These are phyloP conservation scores for Paecilomyces fulvus DNA, from an alignment of 2,329 filamentous ascomycete species.

Conservation along the genomic window DNA sequence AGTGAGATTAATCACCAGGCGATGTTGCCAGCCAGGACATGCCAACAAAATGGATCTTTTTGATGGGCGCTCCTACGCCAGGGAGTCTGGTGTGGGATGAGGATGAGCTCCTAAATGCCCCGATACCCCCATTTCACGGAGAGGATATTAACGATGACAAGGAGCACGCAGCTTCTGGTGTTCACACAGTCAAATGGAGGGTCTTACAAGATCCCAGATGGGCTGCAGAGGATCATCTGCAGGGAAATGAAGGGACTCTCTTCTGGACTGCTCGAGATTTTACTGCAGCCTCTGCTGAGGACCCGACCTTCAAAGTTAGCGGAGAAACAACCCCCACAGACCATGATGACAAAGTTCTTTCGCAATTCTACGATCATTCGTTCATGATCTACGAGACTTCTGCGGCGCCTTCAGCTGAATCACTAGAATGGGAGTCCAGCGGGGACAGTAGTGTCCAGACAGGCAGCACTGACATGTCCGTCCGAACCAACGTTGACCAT, in stretches of 20 bases:
- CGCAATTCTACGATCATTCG: slow-evolving; percentile 71
- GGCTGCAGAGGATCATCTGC: not conserved
- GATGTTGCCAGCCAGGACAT: slow-evolving; percentile 12
- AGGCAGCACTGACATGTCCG: slow-evolving; percentile 13
- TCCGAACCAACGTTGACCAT: slow-evolving; percentile 5
- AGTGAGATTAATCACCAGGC: not conserved
- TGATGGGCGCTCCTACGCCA: slow-evolving; percentile 54
- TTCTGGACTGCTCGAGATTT: slow-evolving; percentile 26
- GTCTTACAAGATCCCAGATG: slow-evolving; percentile 14
- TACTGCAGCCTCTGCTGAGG: not conserved
- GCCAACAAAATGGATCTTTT: slow-evolving; percentile 35
- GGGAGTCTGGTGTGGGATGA: slow-evolving; percentile 48
- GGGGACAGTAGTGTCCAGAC: slow-evolving; percentile 17
- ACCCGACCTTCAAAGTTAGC: slow-evolving; percentile 7
- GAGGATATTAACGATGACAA: slow-evolving; percentile 4
- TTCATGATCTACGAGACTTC: slow-evolving; percentile 58
- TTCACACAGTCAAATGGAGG: slow-evolving; percentile 20
- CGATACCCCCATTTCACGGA: slow-evolving; percentile 27
- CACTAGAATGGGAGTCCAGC: slow-evolving; percentile 11
- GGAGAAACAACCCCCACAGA: slow-evolving; percentile 4
- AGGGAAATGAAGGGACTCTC: slow-evolving; percentile 8
- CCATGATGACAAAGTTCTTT: slow-evolving; percentile 34
- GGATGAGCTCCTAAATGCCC: slow-evolving; percentile 41
- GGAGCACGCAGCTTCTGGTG: slow-evolving; percentile 5
- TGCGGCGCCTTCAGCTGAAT: slow-evolving; percentile 16